Evolutionary conservation across 768 basidiomycete genomes (phyloP).

Genomic region (Xerocomus potaroensis): DNA sequence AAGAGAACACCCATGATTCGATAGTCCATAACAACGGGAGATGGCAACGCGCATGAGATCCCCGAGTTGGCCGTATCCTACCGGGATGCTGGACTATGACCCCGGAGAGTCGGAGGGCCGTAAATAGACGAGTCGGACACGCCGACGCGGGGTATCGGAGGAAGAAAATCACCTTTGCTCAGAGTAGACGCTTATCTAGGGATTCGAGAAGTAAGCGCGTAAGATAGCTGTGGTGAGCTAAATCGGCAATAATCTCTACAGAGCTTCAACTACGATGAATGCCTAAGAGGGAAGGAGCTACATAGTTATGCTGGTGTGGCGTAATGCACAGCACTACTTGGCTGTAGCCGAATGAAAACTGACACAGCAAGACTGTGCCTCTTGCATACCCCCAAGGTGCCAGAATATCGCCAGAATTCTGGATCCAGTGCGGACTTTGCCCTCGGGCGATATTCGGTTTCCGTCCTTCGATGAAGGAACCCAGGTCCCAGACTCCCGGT

Average conservation of each 20-base stretch:
- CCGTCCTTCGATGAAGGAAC: conserved; percentile 4
- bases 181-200: neutral
- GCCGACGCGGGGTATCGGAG: neutral
- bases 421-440: conserved; percentile 5
- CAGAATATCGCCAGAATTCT: conserved; percentile 7
- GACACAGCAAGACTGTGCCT: conserved; percentile 17
- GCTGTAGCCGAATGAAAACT: conserved; percentile 2
- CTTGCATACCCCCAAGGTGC: neutral
- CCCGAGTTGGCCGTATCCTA: neutral
- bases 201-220: neutral
- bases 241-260: neutral
- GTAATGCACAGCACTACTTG: conserved; percentile 9
- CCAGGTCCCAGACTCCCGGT: neutral
- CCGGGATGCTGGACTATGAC: neutral
- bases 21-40: conserved; percentile 2
- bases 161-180: neutral
- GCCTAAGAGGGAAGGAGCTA: conserved; percentile 10
- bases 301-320: neutral
- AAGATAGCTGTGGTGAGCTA: neutral
- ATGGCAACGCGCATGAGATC: conserved; percentile 8
- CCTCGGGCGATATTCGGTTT: conserved; percentile 12
- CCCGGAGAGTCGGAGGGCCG: neutral
- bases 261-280: conserved; percentile 4
- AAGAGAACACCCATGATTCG: neutral
- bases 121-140: neutral